Conservation (phyloP, 805 yeast species). For the Zygosaccharomyces lentus region DNA sequence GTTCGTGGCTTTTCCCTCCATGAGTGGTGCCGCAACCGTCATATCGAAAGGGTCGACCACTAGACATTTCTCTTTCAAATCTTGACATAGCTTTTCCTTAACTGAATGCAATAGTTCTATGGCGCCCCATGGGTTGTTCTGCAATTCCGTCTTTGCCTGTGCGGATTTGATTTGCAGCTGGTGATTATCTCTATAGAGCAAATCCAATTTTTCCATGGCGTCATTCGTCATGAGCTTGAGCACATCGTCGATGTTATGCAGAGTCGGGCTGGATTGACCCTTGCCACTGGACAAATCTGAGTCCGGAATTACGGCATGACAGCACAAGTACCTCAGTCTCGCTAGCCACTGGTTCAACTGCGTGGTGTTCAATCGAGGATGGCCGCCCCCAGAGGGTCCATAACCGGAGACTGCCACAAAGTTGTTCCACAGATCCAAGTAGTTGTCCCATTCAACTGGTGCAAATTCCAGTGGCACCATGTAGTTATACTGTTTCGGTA, state of each 20-base stretch:
- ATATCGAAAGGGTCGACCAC: conserved; percentile 19
- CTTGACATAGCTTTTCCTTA: conserved; percentile 32
- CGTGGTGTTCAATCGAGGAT: conserved; percentile 49
- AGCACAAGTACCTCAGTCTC: conserved; percentile 71
- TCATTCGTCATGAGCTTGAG: conserved; percentile 58
- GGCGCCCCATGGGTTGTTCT: conserved; percentile 49
- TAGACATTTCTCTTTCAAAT: conserved; percentile 22
- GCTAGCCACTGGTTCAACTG: conserved; percentile 66
- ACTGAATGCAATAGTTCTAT: conserved; percentile 43
- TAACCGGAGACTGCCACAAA: conserved; percentile 57
- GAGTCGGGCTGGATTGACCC: conserved; percentile 5
- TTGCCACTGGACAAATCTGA: conserved; percentile 8
- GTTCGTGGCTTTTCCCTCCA: neutral
- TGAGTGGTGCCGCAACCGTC: neutral
- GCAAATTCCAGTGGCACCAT: conserved; percentile 71
- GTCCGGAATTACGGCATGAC: conserved; percentile 57
- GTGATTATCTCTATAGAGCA: conserved; percentile 46
- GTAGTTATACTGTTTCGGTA: conserved; percentile 75
- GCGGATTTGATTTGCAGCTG: conserved; percentile 55
- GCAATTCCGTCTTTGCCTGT: conserved; percentile 56
- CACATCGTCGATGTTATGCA: conserved; percentile 54
- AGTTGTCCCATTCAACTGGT: conserved; percentile 80
- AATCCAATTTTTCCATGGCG: conserved; percentile 46
- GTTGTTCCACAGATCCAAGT: conserved; percentile 57
- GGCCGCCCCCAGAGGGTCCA: conserved; percentile 43